Evolutionary conservation across 805 yeast species (phyloP).

Genomic region (Candida loeiensis): DNA sequence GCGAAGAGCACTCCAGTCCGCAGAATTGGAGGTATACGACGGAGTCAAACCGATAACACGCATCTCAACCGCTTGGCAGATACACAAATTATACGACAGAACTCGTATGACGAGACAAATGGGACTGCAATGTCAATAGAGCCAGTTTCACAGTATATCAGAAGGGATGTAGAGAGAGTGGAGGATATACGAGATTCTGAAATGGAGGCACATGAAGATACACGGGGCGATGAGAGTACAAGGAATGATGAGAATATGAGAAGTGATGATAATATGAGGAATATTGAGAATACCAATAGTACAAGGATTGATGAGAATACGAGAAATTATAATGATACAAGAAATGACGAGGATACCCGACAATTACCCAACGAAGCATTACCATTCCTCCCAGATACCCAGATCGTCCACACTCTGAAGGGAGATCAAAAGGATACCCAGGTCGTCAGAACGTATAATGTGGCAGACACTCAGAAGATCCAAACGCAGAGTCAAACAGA

Average conservation of each 20-base stretch:
- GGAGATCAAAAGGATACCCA: constrained; percentile 10
- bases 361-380: background rate
- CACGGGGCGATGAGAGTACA: too few species aligned
- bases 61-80: background rate
- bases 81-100: constrained; percentile 8
- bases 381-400: constrained; percentile 5
- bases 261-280: too few species aligned
- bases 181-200: too few species aligned
- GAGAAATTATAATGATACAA: too few species aligned
- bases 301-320: too few species aligned
- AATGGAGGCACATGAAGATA: too few species aligned
- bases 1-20: background rate
- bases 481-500: too few species aligned
- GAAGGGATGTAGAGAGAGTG: background rate
- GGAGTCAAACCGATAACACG: constrained; percentile 1
- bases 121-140: constrained; percentile 7
- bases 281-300: too few species aligned
- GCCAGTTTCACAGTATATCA: constrained; percentile 2
- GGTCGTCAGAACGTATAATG: background rate
- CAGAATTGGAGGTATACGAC: background rate
- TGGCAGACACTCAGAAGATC: constrained; percentile 11
- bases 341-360: too few species aligned
- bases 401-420: constrained; percentile 12
- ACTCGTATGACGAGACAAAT: constrained; percentile 4
- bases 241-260: too few species aligned